Evolutionary conservation across 2,329 filamentous ascomycete species (phyloP), one percentile per base, ranked within the genome.

Genomic region (Fusarium multiceps): DNA sequence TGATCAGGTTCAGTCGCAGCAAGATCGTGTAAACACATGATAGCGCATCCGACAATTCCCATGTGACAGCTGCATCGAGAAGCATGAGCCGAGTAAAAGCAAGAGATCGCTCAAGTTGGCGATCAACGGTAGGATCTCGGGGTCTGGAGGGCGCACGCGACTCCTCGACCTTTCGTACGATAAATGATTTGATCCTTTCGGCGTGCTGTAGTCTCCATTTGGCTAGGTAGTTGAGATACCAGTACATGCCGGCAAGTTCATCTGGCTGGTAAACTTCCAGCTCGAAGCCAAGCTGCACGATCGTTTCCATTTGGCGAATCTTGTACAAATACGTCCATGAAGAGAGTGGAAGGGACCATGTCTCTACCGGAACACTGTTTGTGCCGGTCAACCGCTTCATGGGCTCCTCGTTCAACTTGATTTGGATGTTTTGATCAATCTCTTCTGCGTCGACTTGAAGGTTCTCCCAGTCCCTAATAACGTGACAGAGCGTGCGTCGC

Each of bases 291-390:
- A 98, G 88, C 76, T 98, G 92, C 18, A 98, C 86, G 47, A 97
- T 91, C 84, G 90, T 92, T 77, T 95, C 91, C 86, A 98, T 93
- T 75, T 95, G 89, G 30, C 88, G 88, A n/a, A 98, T 85, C 79
- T 98, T 98, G 80, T 97, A 93, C 63, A 94, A 87, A 74, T 95
- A 97, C 0, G 90, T 88, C 96, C 96, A 99, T 6, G 92, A 94
- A 2, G 92, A 93, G 1, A 98, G 84, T 0, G 93, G 90, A 55
- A 92, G 91, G 0, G 90, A 86, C 76, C 88, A 90, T 1, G 88
- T 82, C 46, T 90, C 86, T 4, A 81, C 82, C 51, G 82, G 84
- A 1, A 80, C 76, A 64, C 75, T 56, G 28, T 69, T 67, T 25
- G 71, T 59, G 2, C 77, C 73, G 2, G 81, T 80, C 53, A 77